Base-by-base conservation (phyloP, 441 rosid species). In the Geranium incanum region DNA sequence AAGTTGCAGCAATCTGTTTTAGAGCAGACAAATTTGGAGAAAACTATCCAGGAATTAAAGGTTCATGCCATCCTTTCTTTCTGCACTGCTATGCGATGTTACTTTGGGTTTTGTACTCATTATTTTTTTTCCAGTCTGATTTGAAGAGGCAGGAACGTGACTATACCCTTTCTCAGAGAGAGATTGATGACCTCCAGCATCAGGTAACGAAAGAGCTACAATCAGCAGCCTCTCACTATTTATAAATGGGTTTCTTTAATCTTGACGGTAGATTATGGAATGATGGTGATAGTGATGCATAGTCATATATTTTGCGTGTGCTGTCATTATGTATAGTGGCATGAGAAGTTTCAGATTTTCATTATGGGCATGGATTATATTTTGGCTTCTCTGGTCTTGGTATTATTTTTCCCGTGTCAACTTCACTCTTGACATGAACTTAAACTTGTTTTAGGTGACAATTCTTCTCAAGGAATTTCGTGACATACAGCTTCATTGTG, bases 381-480 rank as follows among this genome's bases (percentile, higher is more conserved):
- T 8, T 48, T 60, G 66, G 66, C 33, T 7, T 60, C 36, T 18
- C 11, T 18, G 13, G n/a, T 33, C 23, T 60, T 60, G 65, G 65
- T 8, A 21, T 19, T 19, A 60, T 19, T 62, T 67, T 55, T 67
- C 33, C 3, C 3, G 57, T 71, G 41, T 62, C 1, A 18, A 39
- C 59, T n/a, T 12, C 55, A 69, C 16, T 63, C 36, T 55, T 64
- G 28, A 68, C 9, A 65, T 67, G 48, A 71, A 43, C 36, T 23
- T 69, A 2, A 66, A 77, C 37, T 74, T 79, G 67, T 68, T 81
- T 39, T 80, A 95, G 99, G 96, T 95, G 71, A 88, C 99, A 1
- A 71, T 93, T 75, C 98, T 95, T 69, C 87, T 95, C 55, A 95
- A 93, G 88, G 99, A 95, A 80, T 93, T 98, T 73, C 90, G 97